These are phyloP conservation scores for Xanthoparmelia taractica DNA, from an alignment of 495 filamentous ascomycete genomes.

Conservation along the genomic window DNA sequence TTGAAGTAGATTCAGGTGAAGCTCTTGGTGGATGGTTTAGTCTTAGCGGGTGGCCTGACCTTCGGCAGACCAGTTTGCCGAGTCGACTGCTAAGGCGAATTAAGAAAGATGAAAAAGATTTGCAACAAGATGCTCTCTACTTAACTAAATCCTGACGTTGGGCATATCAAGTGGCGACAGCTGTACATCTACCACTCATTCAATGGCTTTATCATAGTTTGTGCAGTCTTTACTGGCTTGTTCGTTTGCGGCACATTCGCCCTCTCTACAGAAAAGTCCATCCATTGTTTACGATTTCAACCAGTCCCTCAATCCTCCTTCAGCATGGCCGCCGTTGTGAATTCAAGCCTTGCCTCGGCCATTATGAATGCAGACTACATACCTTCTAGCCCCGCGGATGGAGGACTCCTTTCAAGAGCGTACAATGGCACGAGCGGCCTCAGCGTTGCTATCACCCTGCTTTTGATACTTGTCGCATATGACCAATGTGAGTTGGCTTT, in stretches of 20 bases:
- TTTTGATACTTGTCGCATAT: slow-evolving; percentile 66
- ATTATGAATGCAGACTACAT: slow-evolving; percentile 57
- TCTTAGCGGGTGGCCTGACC: background rate
- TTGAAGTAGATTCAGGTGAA: background rate
- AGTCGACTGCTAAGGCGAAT: background rate
- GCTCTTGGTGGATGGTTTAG: background rate
- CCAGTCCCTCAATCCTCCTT: background rate
- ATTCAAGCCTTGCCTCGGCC: slow-evolving; percentile 70
- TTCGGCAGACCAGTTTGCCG: slow-evolving; percentile 6
- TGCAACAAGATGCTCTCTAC: too few relatives aligned
- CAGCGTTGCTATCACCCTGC: slow-evolving; percentile 55
- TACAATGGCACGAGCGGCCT: slow-evolving; percentile 53
- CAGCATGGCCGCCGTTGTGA: slow-evolving; percentile 50
- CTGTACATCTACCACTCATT: background rate
- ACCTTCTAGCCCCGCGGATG: slow-evolving; percentile 30
- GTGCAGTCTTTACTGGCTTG: background rate
- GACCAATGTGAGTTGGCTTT: slow-evolving; percentile 64
- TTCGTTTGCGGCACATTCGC: background rate
- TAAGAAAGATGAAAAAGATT: too few relatives aligned
- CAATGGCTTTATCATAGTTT: background rate
- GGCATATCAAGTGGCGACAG: background rate
- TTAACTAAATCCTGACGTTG: too few relatives aligned
- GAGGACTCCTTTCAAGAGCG: slow-evolving; percentile 38
- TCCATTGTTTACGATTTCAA: background rate
- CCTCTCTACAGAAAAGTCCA: background rate